Percentiles rank a stretch among this genome's conserved stretches.
These are phyloP conservation scores for Ascochyta lentis DNA, from an alignment of 2,329 filamentous ascomycete genomes.

Conservation along the genomic window DNA sequence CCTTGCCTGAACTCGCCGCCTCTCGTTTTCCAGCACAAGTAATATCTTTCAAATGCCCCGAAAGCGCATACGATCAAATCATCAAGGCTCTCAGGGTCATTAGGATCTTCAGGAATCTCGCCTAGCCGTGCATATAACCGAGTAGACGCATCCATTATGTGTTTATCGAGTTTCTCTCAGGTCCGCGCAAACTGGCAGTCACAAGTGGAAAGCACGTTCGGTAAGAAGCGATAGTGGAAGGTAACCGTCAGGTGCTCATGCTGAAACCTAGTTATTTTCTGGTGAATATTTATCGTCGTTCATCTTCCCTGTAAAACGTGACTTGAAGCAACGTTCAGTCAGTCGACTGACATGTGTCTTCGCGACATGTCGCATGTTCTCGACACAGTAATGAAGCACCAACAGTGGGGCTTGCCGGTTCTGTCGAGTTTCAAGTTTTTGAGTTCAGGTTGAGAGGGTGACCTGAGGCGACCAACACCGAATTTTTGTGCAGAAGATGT, in stretches of 20 bases:
- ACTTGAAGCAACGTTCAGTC: background rate
- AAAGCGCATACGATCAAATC: slow-evolving; percentile 50
- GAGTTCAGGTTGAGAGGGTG: background rate
- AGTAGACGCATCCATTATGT: slow-evolving; percentile 38
- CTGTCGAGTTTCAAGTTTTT: slow-evolving; percentile 33
- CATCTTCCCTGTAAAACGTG: background rate
- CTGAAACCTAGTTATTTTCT: background rate
- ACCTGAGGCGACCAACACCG: background rate
- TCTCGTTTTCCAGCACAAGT: slow-evolving; percentile 49
- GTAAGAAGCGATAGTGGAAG: background rate
- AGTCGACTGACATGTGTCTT: slow-evolving; percentile 20
- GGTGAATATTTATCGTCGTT: background rate
- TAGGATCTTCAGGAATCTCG: slow-evolving; percentile 40
- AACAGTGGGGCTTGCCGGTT: slow-evolving; percentile 22
- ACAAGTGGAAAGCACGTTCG: background rate
- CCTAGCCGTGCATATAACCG: slow-evolving; percentile 42
- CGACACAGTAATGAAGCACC: slow-evolving; percentile 27
- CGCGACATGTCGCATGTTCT: slow-evolving; percentile 17
- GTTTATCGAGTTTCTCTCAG: background rate
- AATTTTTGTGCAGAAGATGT: background rate
- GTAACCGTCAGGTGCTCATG: background rate
- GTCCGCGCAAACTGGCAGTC: background rate
- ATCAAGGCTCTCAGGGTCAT: slow-evolving; percentile 44
- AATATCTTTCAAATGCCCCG: slow-evolving; percentile 50
- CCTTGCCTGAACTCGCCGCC: slow-evolving; percentile 47